Evolutionary conservation across 768 basidiomycete genomes (phyloP), one percentile per base, ranked within the genome.

Genomic region (Cubamyces lactineus): DNA sequence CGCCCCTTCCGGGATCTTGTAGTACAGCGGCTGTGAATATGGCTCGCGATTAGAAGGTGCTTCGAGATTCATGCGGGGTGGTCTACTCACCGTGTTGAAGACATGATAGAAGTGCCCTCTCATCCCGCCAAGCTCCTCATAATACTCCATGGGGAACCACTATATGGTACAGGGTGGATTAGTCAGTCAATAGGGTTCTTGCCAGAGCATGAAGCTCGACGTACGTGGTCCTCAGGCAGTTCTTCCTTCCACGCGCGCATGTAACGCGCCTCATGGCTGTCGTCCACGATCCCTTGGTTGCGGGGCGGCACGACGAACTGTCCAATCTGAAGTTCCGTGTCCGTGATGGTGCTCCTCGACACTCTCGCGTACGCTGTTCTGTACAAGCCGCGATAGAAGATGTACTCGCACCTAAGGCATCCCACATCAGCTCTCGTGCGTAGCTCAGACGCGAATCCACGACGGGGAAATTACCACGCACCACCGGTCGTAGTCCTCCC

Each of bases 311-410:
- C 71, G 51, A 90, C 81, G 70, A 94, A 96, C 72, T 91, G 92
- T 12, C 87, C 93, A 40, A 96, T 85, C 74, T 94, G 94, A 53
- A 94, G 80, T 69, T 96, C 93, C 1, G 94, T 96, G 69, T 96
- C 94, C 24, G 92, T 94, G 64, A 96, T 89, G 38, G 86, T 86
- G 23, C 91, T 87, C 19, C 92, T 83, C 12, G 92, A 91, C 17
- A 96, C 74, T 17, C 94, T 83, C 0, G 89, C 93, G 70, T 92
- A 96, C n/a, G 87, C 78, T 2, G 89, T 91, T 17, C 90, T 81
- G 70, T 91, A 88, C 24, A 93, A 68, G 1, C 88, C 91, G 12
- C 93, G 84, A 71, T 92, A 96, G 24, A 92, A 76, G 52, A 96
- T 92, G 70, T 96, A 96, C 78, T 96, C 91, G 76, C 94, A 96